These are phyloP conservation scores for Plasmodium reichenowi DNA, from an alignment of 169 alveolate species.

Conservation along the genomic window DNA sequence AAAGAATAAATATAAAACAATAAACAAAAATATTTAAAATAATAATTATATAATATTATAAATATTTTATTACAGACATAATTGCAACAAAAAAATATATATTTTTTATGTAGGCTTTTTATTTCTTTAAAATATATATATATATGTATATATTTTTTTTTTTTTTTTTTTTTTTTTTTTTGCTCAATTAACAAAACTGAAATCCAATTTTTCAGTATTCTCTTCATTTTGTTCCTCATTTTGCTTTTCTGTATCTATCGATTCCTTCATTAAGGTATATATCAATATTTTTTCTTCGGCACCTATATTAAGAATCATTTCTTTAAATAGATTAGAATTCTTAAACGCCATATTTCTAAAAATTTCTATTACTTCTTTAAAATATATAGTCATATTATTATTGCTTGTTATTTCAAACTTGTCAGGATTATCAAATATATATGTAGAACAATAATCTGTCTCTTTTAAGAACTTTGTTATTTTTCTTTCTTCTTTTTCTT, in stretches of 20 bases:
- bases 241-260: slow-evolving; percentile 17
- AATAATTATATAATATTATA: no score
- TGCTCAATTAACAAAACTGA: slow-evolving; percentile 39
- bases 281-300: slow-evolving; percentile 49
- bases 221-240: slow-evolving; percentile 10
- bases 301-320: slow-evolving; percentile 20
- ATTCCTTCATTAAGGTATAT: slow-evolving; percentile 65
- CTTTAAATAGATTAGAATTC: slow-evolving; percentile 44
- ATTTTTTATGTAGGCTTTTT: no score
- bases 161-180: background rate
- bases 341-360: slow-evolving; percentile 76
- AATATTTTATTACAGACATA: no score
- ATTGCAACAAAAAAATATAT: no score
- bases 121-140: no score
- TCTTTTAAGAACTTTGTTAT: background rate
- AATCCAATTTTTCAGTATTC: slow-evolving; percentile 47
- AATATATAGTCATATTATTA: slow-evolving; percentile 41
- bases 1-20: no score
- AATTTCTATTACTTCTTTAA: slow-evolving; percentile 44
- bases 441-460: background rate
- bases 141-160: no score
- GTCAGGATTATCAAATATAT: slow-evolving; percentile 4
- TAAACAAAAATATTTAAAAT: no score
- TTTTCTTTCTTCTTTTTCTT: background rate
- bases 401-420: background rate